Conservation (phyloP, 352 stramenopile genomes). For the Globisporangium spiculum region DNA sequence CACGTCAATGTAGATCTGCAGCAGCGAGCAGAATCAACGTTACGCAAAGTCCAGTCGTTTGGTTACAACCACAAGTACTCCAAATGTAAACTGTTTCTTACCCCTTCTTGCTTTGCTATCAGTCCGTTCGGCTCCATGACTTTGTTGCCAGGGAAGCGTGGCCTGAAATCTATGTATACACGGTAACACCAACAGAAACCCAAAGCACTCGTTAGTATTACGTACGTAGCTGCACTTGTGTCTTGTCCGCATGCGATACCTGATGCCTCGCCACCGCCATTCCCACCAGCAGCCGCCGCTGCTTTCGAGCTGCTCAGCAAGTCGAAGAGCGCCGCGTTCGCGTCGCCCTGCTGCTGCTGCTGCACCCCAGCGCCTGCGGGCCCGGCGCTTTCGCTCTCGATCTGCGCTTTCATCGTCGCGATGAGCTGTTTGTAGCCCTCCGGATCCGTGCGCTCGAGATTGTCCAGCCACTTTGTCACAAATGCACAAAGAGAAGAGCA, state of each 20-base stretch:
- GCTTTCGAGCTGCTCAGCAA: conserved; percentile 29
- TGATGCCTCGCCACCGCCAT: neutral
- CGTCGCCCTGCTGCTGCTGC: conserved; percentile 18
- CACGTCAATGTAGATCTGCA: conserved; percentile 64
- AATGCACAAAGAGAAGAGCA: neutral
- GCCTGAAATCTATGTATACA: conserved; percentile 40
- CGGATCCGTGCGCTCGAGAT: conserved; percentile 66
- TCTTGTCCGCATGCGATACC: conserved; percentile 1
- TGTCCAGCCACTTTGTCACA: conserved; percentile 55
- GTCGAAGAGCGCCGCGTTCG: conserved; percentile 46
- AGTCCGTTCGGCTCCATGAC: conserved; percentile 64
- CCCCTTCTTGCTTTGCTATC: conserved; percentile 49
- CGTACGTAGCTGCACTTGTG: too few species aligned
- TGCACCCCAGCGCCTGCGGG: neutral
- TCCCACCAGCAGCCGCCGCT: neutral
- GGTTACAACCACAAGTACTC: too few species aligned
- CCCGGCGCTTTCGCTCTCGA: conserved; percentile 30
- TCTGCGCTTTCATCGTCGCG: conserved; percentile 58
- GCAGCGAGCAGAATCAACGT: too few species aligned
- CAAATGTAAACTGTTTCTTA: too few species aligned
- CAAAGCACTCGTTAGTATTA: conserved; percentile 1
- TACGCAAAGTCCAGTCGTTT: too few species aligned
- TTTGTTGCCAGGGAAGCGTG: conserved; percentile 66
- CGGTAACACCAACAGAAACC: neutral
- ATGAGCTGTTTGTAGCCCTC: conserved; percentile 63